Evolutionary conservation across 2,329 filamentous ascomycete species (phyloP), one percentile per base, ranked within the genome.

Genomic region (Bipolaris victoriae): DNA sequence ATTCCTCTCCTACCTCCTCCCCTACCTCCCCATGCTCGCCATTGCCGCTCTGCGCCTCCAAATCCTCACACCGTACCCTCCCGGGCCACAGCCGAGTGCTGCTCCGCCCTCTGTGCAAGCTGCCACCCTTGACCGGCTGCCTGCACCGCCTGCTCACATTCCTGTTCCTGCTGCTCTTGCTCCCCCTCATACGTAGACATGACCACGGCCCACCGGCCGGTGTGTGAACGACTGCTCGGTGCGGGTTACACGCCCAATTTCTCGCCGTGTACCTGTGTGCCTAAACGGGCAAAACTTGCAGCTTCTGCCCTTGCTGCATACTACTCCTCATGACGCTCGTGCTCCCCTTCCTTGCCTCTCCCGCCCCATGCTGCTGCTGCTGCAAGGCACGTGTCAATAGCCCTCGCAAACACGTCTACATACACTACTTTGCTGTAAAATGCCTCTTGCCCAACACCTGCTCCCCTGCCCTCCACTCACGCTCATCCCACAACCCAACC

Each of bases 281-380:
- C 67, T 47, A 24, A 72, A 72, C 60, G 59, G 71, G 70, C 62
- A 55, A 62, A 55, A 69, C 68, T 63, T 72, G 69, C 69, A 72
- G 67, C 57, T 61, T 62, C 63, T 65, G 61, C 65, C 65, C 60
- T 65, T 52, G 55, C 55, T 61, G 55, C 62, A 60, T 55, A 57
- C 22, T 55, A 52, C 55, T 63, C 61, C 49, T 62, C 60, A 65
- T 61, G 62, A 65, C 63, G 56, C 50, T 58, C 44, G 48, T 60
- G 43, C 55, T 58, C 20, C 57, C 61, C 52, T 57, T 60, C 60
- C 36, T 49, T 49, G 37, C 57, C 55, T 61, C 63, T 60, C 62
- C 59, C 57, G 66, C 58, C 57, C 52, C 56, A 55, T 46, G 39
- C 5, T 41, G 20, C 56, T 56, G 48, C 37, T 44, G 52, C 67